phyloP scores from a whole-genome alignment of 805 yeast genomes.

The Zygosaccharomyces bailii region DNA sequence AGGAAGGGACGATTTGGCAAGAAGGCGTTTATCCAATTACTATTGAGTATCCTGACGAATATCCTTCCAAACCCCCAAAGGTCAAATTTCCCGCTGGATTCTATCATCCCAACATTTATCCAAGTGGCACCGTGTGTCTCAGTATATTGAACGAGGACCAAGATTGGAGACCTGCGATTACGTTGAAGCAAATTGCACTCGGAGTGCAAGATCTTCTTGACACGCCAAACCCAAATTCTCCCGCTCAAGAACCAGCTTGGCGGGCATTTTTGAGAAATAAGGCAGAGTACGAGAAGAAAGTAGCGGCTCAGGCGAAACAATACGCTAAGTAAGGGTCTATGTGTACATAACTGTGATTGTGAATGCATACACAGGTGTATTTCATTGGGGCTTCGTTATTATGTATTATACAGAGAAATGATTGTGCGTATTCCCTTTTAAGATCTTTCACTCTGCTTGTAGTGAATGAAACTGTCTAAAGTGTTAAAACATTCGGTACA shows the following conservation, averaged over 20 bases:
- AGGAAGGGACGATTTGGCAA: conserved; percentile 79
- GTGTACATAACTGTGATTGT: background rate
- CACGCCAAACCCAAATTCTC: conserved; percentile 90
- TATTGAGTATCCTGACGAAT: conserved; percentile 80
- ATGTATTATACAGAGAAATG: conserved; percentile 16
- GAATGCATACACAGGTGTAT: background rate
- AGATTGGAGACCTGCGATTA: conserved; percentile 98
- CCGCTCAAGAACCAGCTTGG: conserved; percentile 98
- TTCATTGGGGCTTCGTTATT: conserved; percentile 2
- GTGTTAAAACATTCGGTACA: conserved; percentile 68
- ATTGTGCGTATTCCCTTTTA: conserved; percentile 3
- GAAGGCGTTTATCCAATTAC: conserved; percentile 86
- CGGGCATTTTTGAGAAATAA: conserved; percentile 72
- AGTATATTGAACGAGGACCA: conserved; percentile 91
- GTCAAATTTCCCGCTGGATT: conserved; percentile 85
- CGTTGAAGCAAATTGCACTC: conserved; percentile 79
- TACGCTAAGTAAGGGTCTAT: conserved; percentile 46
- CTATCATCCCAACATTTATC: conserved; percentile 96
- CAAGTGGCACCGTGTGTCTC: conserved; percentile 94
- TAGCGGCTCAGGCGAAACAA: conserved; percentile 72
- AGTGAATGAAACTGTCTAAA: conserved; percentile 70
- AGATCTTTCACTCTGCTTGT: conserved; percentile 52
- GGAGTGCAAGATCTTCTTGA: conserved; percentile 91
- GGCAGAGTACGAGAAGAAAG: conserved; percentile 67
- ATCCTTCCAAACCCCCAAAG: conserved; percentile 96